A percentile compares a stretch with the other conserved stretches of the same genome.
phyloP scores from a whole-genome alignment of 2,329 filamentous ascomycete genomes.

The Macrophomina pseudophaseolina region DNA sequence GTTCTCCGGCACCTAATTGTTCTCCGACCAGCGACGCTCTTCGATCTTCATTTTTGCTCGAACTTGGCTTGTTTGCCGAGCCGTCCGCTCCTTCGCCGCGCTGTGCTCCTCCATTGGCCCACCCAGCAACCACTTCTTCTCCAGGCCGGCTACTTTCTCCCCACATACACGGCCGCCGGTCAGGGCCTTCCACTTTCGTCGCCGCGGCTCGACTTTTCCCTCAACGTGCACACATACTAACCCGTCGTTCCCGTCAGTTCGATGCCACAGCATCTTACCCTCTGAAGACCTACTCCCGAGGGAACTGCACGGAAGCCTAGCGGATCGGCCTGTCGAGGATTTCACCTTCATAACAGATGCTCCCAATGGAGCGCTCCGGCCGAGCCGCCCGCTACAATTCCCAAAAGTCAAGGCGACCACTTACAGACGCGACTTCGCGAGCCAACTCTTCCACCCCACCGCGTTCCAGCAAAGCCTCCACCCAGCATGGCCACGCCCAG shows the following conservation, averaged over 20 bases:
- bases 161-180: neutral
- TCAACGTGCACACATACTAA: neutral
- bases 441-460: constrained; percentile 37
- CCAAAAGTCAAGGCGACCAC: constrained; percentile 38
- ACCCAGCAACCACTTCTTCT: constrained; percentile 2
- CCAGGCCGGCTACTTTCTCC: constrained; percentile 6
- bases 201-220: neutral
- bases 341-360: constrained; percentile 11
- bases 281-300: neutral
- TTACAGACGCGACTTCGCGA: constrained; percentile 41
- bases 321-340: neutral
- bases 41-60: constrained; percentile 15
- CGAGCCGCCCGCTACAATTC: constrained; percentile 35
- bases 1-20: neutral
- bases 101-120: constrained; percentile 10
- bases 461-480: constrained; percentile 7
- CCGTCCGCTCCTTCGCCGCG: constrained; percentile 24
- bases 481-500: constrained; percentile 19
- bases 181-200: constrained; percentile 1
- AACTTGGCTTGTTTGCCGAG: constrained; percentile 28
- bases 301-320: neutral
- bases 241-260: neutral
- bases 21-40: neutral
- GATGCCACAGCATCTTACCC: neutral
- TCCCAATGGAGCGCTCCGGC: constrained; percentile 37